These are phyloP conservation scores for Nicotiana benthamiana DNA, from an alignment of 257 asterid genomes.

Conservation along the genomic window DNA sequence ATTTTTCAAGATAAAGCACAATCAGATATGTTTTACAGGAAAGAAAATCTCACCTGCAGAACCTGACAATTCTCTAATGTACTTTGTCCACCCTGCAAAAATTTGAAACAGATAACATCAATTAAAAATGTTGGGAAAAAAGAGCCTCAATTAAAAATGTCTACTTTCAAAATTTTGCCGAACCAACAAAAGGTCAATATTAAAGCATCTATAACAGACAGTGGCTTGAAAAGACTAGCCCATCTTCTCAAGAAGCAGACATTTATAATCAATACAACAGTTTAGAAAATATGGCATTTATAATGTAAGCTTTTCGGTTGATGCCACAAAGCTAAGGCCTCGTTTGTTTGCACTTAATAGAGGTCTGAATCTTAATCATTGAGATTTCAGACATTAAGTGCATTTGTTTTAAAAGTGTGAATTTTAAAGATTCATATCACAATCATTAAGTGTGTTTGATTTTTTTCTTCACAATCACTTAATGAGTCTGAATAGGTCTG, in stretches of 20 bases:
- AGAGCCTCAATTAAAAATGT: neutral
- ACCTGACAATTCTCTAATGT: constrained; percentile 92
- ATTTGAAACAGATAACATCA: neutral
- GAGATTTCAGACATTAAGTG: too few relatives aligned
- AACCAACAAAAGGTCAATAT: neutral
- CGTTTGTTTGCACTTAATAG: too few relatives aligned
- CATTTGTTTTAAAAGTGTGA: too few relatives aligned
- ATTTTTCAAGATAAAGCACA: neutral
- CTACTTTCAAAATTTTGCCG: neutral
- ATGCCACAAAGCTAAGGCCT: too few relatives aligned
- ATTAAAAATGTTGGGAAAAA: neutral
- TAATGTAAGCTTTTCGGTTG: neutral
- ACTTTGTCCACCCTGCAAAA: constrained; percentile 87
- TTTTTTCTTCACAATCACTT: too few relatives aligned
- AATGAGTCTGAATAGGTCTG: too few relatives aligned
- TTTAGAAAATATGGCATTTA: neutral
- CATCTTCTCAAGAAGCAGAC: neutral
- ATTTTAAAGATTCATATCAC: too few relatives aligned
- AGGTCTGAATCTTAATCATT: too few relatives aligned
- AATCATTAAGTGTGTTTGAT: too few relatives aligned
- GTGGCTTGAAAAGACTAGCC: neutral
- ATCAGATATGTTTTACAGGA: neutral
- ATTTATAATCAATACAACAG: neutral
- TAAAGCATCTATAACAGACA: neutral
- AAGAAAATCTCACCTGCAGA: constrained; percentile 56